A percentile compares a stretch with the other conserved stretches of the same genome.
phyloP scores from a whole-genome alignment of 805 yeast species.

The Saturnispora silvae region DNA sequence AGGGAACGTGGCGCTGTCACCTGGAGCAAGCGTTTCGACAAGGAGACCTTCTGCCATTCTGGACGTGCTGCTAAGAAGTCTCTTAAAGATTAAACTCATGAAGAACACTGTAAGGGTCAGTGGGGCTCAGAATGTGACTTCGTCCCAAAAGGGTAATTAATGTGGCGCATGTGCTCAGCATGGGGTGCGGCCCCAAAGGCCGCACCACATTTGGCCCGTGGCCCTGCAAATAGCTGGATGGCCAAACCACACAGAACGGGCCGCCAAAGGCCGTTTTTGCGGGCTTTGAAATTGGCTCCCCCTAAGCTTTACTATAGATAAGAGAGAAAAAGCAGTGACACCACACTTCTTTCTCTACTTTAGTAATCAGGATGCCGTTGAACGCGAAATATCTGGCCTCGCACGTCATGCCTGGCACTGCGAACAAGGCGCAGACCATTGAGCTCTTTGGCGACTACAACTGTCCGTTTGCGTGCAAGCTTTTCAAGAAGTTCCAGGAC shows the following conservation, averaged over 20 bases:
- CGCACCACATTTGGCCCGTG: too few species aligned
- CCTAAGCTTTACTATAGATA: too few species aligned
- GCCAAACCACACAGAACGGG: too few species aligned
- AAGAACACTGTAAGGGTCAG: too few species aligned
- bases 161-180: too few species aligned
- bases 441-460: slow-evolving; percentile 66
- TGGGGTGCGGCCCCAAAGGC: too few species aligned
- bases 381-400: slow-evolving; percentile 17
- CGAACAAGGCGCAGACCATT: slow-evolving; percentile 25
- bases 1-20: slow-evolving; percentile 86
- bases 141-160: too few species aligned
- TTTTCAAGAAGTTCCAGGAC: slow-evolving; percentile 44
- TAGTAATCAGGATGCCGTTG: not conserved
- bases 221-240: too few species aligned
- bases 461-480: slow-evolving; percentile 64
- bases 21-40: slow-evolving; percentile 28
- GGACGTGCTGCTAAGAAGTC: not conserved
- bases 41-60: slow-evolving; percentile 19
- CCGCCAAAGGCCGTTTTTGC: too few species aligned
- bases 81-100: not conserved
- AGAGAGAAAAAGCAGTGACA: not conserved
- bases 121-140: too few species aligned
- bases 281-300: too few species aligned
- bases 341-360: not conserved
- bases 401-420: slow-evolving; percentile 14